Percentiles rank a stretch among this genome's conserved stretches.
Conservation (phyloP, 2,329 filamentous ascomycete genomes). For the Coniochaeta prunicola region DNA sequence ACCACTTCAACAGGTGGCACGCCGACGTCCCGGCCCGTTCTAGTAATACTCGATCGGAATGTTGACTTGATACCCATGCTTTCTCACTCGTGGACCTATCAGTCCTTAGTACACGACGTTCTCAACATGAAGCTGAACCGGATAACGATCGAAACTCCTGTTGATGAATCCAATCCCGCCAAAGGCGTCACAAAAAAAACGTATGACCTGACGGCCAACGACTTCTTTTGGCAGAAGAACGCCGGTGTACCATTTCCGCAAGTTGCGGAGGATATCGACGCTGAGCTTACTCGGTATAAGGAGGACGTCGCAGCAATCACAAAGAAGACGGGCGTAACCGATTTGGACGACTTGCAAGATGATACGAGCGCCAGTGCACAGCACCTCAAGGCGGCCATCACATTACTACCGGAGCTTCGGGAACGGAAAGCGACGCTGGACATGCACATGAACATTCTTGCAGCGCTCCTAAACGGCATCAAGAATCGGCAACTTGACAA, state of each 20-base stretch:
- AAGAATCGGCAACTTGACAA: slow-evolving; percentile 94
- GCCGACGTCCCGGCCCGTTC: slow-evolving; percentile 71
- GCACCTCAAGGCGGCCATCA: slow-evolving; percentile 93
- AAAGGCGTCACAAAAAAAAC: slow-evolving; percentile 77
- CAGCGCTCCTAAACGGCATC: slow-evolving; percentile 68
- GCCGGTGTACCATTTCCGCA: slow-evolving; percentile 87
- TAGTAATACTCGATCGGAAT: slow-evolving; percentile 91
- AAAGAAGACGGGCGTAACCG: slow-evolving; percentile 87
- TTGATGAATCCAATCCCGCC: slow-evolving; percentile 67
- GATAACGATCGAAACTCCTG: slow-evolving; percentile 81
- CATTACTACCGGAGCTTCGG: slow-evolving; percentile 80
- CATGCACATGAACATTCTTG: slow-evolving; percentile 98
- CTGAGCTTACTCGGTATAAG: slow-evolving; percentile 88
- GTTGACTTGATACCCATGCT: slow-evolving; percentile 96
- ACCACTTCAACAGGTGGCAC: slow-evolving; percentile 50
- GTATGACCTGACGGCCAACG: slow-evolving; percentile 82
- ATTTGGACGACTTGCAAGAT: slow-evolving; percentile 85
- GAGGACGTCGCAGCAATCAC: slow-evolving; percentile 92
- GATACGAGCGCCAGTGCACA: slow-evolving; percentile 85
- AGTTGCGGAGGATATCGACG: slow-evolving; percentile 88
- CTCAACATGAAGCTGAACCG: slow-evolving; percentile 59
- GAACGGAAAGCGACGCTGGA: slow-evolving; percentile 90
- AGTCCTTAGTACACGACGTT: slow-evolving; percentile 69
- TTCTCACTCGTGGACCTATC: slow-evolving; percentile 82
- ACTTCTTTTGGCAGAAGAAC: slow-evolving; percentile 97